Conservation (phyloP, 805 yeast species). For the Diddensiella transvaalensis region DNA sequence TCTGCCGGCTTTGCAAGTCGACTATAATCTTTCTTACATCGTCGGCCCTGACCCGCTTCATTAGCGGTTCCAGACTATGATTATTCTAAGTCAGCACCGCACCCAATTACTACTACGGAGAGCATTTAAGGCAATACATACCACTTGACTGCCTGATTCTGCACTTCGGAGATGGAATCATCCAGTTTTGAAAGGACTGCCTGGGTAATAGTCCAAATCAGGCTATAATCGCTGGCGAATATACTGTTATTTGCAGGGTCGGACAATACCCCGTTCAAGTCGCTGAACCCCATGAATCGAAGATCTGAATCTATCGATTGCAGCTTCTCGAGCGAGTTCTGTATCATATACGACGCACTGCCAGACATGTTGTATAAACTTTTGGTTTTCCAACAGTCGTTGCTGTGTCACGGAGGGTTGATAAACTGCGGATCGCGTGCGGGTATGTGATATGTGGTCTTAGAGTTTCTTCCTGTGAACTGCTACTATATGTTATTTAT, state of each 20-base stretch:
- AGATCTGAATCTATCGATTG: slow-evolving; percentile 60
- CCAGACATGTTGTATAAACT: slow-evolving; percentile 3
- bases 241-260: slow-evolving; percentile 24
- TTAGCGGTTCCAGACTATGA: slow-evolving; percentile 21
- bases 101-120: neutral
- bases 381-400: too few species aligned
- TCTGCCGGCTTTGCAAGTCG: slow-evolving; percentile 6
- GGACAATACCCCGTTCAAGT: slow-evolving; percentile 46
- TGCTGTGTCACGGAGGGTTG: too few species aligned
- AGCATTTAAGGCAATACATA: slow-evolving; percentile 9
- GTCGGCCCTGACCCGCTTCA: slow-evolving; percentile 5
- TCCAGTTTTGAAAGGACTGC: slow-evolving; percentile 44
- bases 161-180: slow-evolving; percentile 69
- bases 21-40: slow-evolving; percentile 11
- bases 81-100: neutral
- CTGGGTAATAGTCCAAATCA: slow-evolving; percentile 35
- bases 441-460: too few species aligned
- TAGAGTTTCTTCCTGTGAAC: too few species aligned
- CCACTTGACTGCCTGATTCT: slow-evolving; percentile 63
- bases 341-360: slow-evolving; percentile 5
- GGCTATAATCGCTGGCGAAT: slow-evolving; percentile 29
- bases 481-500: neutral
- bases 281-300: slow-evolving; percentile 81
- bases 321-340: slow-evolving; percentile 19
- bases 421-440: too few species aligned